Evolutionary conservation across 768 basidiomycete species (phyloP), one percentile per base, ranked within the genome.

Genomic region (Coprinellus aureogranulatus): DNA sequence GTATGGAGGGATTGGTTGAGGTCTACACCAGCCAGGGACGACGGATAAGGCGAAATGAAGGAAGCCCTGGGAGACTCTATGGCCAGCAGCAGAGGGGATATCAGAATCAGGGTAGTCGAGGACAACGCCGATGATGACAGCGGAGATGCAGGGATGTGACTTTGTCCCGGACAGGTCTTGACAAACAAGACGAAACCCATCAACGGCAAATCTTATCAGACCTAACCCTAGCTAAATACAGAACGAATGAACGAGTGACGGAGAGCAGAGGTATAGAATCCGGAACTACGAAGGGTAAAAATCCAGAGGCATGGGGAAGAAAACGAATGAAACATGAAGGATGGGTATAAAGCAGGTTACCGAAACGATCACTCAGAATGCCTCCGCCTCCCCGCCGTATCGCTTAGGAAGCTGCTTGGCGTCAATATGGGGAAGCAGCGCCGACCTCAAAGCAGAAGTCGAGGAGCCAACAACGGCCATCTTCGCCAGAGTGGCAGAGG

Each of bases 401-500:
- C 80, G 74, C 70, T 75, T 73, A 1, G 90, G 91, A 39, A 93
- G 75, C 63, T 91, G 70, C 3, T 77, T 70, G 5, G 70, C 70
- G 40, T 83, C 77, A 42, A 92, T 83, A 51, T 81, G 63, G 2
- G 80, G 79, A n/a, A 79, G 66, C 12, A 93, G 76, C 1, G 84
- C 84, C 61, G 82, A 81, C 56, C 78, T 76, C 44, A 92, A 83
- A 0, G 81, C 72, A 57, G 75, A 70, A n/a, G 78, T 68, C 16
- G 89, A 84, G 23, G 78, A 76, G 41, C 90, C 90, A 18, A 90
- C 87, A 37, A 92, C 86, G 31, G 77, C 74, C 87, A 93, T 89
- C 77, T 92, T 93, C 8, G 86, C 85, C 31, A 90, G 67, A n/a
- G 91, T 92, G 27, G 81, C 81, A 6, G 88, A 69, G 1, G 90